Evolutionary conservation across 768 basidiomycete species (phyloP).

Genomic region (Glaciozyma martinii): DNA sequence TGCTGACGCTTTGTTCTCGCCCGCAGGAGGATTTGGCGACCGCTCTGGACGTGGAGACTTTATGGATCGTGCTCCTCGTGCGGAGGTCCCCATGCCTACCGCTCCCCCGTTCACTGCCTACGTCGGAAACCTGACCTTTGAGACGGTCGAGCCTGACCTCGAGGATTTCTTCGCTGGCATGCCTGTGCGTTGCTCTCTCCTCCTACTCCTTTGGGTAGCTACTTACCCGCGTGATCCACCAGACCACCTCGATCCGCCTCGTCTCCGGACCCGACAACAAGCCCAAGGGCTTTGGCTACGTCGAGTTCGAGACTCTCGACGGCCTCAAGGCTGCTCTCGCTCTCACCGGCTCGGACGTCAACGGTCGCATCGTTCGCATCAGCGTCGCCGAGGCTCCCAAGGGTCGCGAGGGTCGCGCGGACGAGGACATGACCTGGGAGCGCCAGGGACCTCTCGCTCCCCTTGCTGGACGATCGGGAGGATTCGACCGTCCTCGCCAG

Average conservation of each 20-base stretch:
- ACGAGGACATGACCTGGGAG: conserved; percentile 47
- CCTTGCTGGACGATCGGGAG: conserved; percentile 44
- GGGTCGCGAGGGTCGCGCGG: conserved; percentile 58
- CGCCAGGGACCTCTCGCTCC: conserved; percentile 25
- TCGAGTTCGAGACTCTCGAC: conserved; percentile 83
- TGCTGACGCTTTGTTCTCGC: neutral
- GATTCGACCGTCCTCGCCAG: conserved; percentile 48
- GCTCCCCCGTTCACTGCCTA: conserved; percentile 94
- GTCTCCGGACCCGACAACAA: conserved; percentile 88
- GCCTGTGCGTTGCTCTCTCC: conserved; percentile 5
- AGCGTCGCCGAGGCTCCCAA: conserved; percentile 68
- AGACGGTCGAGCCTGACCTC: conserved; percentile 73
- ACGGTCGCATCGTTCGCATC: conserved; percentile 72
- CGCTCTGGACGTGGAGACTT: neutral
- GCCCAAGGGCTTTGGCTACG: conserved; percentile 95
- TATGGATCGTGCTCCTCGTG: conserved; percentile 50
- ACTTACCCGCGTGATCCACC: conserved; percentile 1
- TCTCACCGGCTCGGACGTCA: conserved; percentile 60
- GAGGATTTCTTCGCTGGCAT: conserved; percentile 61
- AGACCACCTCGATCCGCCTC: conserved; percentile 81
- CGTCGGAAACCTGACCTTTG: conserved; percentile 89
- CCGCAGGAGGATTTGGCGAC: conserved; percentile 8
- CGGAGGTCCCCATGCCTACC: conserved; percentile 92
- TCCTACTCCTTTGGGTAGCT: neutral
- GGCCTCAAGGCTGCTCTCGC: conserved; percentile 73